A percentile compares a stretch with the other conserved stretches of the same genome.
phyloP scores from a whole-genome alignment of 2,329 filamentous ascomycete species.

The Macrophomina pseudophaseolina region DNA sequence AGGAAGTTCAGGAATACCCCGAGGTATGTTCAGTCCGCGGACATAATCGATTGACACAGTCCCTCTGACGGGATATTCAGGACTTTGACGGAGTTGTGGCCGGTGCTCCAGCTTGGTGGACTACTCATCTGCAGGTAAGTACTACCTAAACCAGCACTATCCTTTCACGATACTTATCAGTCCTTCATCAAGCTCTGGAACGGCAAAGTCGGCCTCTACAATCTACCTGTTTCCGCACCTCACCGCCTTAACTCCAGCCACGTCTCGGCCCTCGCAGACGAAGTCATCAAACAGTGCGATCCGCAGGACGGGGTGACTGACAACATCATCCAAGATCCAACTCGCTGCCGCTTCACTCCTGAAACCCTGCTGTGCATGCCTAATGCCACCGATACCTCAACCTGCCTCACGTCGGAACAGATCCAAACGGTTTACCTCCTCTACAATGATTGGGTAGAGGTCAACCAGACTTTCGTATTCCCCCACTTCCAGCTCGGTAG shows the following conservation, averaged over 20 bases:
- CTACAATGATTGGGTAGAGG: not conserved
- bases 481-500: not conserved
- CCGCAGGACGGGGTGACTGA: not conserved
- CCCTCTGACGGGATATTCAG: conserved; percentile 28
- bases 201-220: not conserved
- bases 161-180: too few species aligned
- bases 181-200: too few species aligned
- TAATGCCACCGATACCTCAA: not conserved
- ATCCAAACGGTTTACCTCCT: not conserved
- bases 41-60: too few species aligned
- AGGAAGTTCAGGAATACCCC: conserved; percentile 59
- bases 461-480: not conserved
- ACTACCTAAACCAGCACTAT: not conserved
- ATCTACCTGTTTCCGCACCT: not conserved
- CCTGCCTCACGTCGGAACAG: not conserved
- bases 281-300: not conserved
- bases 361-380: not conserved
- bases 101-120: conserved; percentile 56
- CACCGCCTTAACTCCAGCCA: not conserved
- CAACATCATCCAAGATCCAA: not conserved
- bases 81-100: conserved; percentile 64
- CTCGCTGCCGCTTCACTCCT: not conserved
- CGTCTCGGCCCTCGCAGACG: not conserved
- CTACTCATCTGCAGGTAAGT: not conserved
- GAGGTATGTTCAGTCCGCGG: conserved; percentile 17